phyloP scores from a whole-genome alignment of 345 rosid genomes.

The Firmiana major region DNA sequence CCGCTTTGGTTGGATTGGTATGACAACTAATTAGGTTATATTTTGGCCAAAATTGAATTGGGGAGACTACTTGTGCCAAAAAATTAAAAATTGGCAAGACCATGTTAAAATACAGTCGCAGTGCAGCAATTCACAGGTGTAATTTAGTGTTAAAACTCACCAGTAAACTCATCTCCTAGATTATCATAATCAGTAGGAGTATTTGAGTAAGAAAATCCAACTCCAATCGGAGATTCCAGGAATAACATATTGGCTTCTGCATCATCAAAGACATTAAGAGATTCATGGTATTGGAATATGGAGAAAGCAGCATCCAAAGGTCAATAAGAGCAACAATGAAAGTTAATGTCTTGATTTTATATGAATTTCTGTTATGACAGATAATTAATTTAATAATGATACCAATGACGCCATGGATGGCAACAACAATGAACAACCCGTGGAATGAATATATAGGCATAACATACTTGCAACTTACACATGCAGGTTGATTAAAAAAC shows the following conservation, averaged over 20 bases:
- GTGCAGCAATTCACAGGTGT: not conserved
- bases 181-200: constrained; percentile 51
- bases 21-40: not conserved
- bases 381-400: not conserved
- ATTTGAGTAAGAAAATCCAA: constrained; percentile 93
- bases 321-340: not conserved
- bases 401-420: too few species aligned
- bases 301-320: constrained; percentile 16
- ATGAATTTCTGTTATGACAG: not conserved
- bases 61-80: too few species aligned
- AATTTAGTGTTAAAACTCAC: constrained; percentile 28
- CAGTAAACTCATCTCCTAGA: constrained; percentile 73
- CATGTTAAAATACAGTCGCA: not conserved
- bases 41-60: not conserved
- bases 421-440: not conserved
- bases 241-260: constrained; percentile 91
- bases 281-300: constrained; percentile 10
- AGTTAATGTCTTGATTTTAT: constrained; percentile 5
- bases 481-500: constrained; percentile 7
- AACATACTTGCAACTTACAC: not conserved
- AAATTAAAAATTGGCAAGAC: too few species aligned
- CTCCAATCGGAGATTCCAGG: constrained; percentile 90
- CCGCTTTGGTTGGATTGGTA: not conserved
- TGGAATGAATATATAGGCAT: not conserved
- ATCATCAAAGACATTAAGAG: constrained; percentile 28